Percentiles rank a stretch among this genome's conserved stretches.
These are phyloP conservation scores for Didymella sp. DNA, from an alignment of 2,329 filamentous ascomycete species.

Conservation along the genomic window DNA sequence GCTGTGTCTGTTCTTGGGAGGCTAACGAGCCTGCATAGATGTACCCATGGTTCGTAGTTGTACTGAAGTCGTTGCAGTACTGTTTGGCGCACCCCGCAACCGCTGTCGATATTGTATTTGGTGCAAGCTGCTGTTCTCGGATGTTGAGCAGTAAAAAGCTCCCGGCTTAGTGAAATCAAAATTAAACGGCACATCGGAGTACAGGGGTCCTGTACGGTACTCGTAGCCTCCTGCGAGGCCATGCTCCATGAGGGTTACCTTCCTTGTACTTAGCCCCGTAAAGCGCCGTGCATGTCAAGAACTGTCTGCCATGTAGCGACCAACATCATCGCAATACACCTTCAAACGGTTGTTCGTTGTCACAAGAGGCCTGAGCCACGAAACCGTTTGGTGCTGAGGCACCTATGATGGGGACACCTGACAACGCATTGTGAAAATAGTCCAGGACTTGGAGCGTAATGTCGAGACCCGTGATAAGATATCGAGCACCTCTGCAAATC, in stretches of 20 bases:
- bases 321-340: too few relatives aligned
- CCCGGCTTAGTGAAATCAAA: neutral
- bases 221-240: neutral
- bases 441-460: neutral
- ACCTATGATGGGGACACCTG: neutral
- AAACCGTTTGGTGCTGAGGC: neutral
- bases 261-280: neutral
- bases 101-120: too few relatives aligned
- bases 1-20: neutral
- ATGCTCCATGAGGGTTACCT: neutral
- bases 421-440: neutral
- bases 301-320: neutral
- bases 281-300: neutral
- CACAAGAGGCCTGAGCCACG: neutral
- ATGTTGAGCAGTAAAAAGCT: neutral
- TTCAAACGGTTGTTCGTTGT: neutral
- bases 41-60: neutral
- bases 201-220: neutral
- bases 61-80: neutral
- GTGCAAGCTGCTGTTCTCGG: neutral
- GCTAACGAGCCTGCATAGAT: neutral
- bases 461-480: neutral
- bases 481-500: neutral
- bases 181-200: neutral
- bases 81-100: neutral